Base-by-base conservation (phyloP, 805 yeast species). In the Spathaspora passalidarum region DNA sequence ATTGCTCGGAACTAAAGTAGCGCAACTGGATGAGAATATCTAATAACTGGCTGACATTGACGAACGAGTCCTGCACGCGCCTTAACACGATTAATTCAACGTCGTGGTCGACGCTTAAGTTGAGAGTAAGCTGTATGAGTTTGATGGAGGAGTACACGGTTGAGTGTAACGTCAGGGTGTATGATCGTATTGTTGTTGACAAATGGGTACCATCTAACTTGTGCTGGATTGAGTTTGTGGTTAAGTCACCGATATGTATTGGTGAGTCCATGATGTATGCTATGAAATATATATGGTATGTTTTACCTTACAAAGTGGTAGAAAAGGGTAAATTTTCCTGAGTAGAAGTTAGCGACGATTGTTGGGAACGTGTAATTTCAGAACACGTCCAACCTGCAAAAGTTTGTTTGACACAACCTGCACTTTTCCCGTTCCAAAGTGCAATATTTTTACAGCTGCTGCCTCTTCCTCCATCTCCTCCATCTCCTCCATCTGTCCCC, bases 191-290 rank as follows among this genome's bases (percentile, higher is more conserved):
- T 13, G 54, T 44, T n/a, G 63, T 51, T 32, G 52, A 53, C 25
- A 72, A 49, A 46, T 68, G 75, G 5, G 77, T 71, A 20, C 62
- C 65, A 37, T 51, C 56, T 35, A 72, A 60, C 34, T 63, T 61
- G 51, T 60, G 56, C 51, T 60, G 63, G 18, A 72, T 72, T 32
- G 72, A 66, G 49, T 61, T 62, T 32, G 75, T 63, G 46, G 76
- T 72, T 43, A 64, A 54, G 53, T 72, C 76, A 40, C 76, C 76
- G 14, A 66, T 56, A 44, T 65, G 55, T 42, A 69, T 55, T 14
- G 76, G 76, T 8, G 75, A 69, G 39, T 72, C 76, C 76, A 72
- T 72, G 4, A n/a, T 39, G 7, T 25, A 7, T 7, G n/a, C n/a
- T n/a, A n/a, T n/a, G n/a, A n/a, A n/a, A n/a, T n/a, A n/a, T n/a